phyloP scores from a whole-genome alignment of 2,329 filamentous ascomycete genomes.

The Sphaerulina musiva region DNA sequence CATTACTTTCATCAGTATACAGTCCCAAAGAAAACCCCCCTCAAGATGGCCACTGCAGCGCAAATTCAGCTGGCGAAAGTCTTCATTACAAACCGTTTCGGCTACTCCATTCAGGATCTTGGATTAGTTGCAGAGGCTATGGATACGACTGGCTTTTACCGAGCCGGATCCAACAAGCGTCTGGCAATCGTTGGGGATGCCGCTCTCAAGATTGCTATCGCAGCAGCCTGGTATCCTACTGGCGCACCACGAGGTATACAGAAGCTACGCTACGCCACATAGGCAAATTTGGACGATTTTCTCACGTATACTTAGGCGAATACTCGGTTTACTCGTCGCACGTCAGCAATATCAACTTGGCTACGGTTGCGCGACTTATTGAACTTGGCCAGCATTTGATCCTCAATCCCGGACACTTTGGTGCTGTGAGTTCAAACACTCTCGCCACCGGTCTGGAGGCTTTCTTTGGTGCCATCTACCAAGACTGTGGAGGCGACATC shows the following conservation, averaged over 20 bases:
- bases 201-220: background rate
- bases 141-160: background rate
- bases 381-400: background rate
- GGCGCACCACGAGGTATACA: background rate
- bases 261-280: background rate
- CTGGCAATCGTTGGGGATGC: background rate
- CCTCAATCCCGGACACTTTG: background rate
- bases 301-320: background rate
- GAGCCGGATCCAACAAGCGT: background rate
- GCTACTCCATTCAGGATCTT: background rate
- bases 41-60: too few species aligned
- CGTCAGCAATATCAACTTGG: background rate
- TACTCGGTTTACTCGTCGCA: background rate
- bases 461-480: slow-evolving; percentile 6
- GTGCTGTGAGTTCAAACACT: background rate
- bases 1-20: too few species aligned
- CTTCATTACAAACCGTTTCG: background rate
- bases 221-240: background rate
- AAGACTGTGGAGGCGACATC: background rate
- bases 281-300: background rate
- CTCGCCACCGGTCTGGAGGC: slow-evolving; percentile 4
- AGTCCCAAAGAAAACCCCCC: too few species aligned
- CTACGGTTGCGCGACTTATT: background rate
- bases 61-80: too few species aligned
- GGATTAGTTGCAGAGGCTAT: background rate